phyloP scores from a whole-genome alignment of 495 filamentous ascomycete species.

The Penicillium mononematosum region DNA sequence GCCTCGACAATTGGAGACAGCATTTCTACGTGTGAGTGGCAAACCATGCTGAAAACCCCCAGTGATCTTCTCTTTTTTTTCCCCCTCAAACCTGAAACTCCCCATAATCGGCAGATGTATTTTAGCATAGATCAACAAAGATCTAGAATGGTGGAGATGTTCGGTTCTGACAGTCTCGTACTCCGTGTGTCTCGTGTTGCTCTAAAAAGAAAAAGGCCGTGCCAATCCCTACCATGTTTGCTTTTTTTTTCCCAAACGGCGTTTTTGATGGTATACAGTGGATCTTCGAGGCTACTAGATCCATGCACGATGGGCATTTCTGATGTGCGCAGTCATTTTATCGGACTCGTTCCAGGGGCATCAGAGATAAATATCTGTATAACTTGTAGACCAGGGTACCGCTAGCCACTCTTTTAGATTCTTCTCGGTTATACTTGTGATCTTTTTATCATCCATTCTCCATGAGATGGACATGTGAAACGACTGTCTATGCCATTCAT shows the following conservation, averaged over 20 bases:
- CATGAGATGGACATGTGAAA: constrained; percentile 2
- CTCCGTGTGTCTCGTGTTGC: constrained; percentile 4
- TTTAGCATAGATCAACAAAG: neutral
- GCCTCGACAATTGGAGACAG: neutral
- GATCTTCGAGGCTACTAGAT: constrained; percentile 14
- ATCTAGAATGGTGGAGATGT: constrained; percentile 5
- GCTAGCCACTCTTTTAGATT: neutral
- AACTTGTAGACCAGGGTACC: constrained; percentile 8
- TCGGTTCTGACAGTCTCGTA: constrained; percentile 1
- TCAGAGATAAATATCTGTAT: constrained; percentile 6
- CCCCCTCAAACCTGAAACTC: neutral
- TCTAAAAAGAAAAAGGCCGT: constrained; percentile 2
- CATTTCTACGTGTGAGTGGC: constrained; percentile 5
- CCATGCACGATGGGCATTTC: constrained; percentile 11
- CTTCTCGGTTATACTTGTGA: neutral
- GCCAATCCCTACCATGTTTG: constrained; percentile 11
- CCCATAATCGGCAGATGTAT: neutral
- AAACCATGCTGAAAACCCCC: constrained; percentile 4
- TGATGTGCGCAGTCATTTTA: constrained; percentile 7
- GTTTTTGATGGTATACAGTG: constrained; percentile 4
- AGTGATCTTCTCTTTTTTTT: neutral
- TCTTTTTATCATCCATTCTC: neutral
- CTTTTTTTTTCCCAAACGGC: neutral
- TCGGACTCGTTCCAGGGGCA: constrained; percentile 1
- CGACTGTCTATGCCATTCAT: constrained; percentile 4